Evolutionary conservation across 768 basidiomycete species (phyloP).

Genomic region (Mycena amicta): DNA sequence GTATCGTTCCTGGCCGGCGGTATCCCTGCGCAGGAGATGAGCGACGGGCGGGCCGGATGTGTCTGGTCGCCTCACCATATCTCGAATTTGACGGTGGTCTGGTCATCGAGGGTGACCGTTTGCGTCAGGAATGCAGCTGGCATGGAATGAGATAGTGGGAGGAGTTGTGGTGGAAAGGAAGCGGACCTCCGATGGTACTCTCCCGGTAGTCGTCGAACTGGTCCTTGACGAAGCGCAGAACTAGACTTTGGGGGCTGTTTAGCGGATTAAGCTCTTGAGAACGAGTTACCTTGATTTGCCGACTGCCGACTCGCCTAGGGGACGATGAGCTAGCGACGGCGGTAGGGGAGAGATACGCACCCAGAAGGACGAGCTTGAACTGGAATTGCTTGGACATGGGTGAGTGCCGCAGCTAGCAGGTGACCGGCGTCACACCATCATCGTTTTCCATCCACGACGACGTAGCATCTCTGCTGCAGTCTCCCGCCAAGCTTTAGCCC

Average conservation of each 20-base stretch:
- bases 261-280: constrained; percentile 25
- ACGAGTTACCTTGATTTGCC: constrained; percentile 85
- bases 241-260: constrained; percentile 60
- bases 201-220: constrained; percentile 96
- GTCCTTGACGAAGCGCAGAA: constrained; percentile 94
- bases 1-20: constrained; percentile 94
- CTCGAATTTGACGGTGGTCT: constrained; percentile 95
- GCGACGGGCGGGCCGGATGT: too few relatives aligned
- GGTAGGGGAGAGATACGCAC: constrained; percentile 48
- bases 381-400: constrained; percentile 90
- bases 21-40: constrained; percentile 64
- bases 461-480: constrained; percentile 14
- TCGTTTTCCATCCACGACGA: constrained; percentile 10
- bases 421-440: background rate
- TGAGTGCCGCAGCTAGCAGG: constrained; percentile 30
- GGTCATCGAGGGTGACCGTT: constrained; percentile 87
- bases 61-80: constrained; percentile 68
- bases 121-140: constrained; percentile 98
- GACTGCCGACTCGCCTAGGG: constrained; percentile 91
- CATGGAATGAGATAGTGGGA: constrained; percentile 12
- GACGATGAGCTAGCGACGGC: constrained; percentile 14
- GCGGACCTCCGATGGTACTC: constrained; percentile 85
- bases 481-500: constrained; percentile 14
- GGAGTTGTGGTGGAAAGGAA: background rate
- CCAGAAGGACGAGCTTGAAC: constrained; percentile 96